Evolutionary conservation across 768 basidiomycete genomes (phyloP).

Genomic region (Boletus reticulatus): DNA sequence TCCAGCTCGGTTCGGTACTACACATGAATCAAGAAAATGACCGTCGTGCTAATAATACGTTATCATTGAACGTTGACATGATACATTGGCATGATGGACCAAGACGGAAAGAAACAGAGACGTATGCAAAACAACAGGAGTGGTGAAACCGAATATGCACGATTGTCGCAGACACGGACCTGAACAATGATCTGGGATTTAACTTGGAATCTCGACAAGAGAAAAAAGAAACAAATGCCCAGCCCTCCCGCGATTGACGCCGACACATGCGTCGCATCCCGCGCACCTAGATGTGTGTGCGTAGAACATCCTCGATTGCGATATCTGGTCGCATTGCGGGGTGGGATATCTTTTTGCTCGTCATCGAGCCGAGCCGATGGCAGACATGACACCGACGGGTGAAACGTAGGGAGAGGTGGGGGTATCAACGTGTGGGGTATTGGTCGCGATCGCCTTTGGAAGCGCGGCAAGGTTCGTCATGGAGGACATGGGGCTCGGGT

Average conservation of each 20-base stretch:
- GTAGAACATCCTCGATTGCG: neutral
- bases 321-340: neutral
- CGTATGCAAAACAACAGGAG: slow-evolving; percentile 28
- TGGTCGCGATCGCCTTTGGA: slow-evolving; percentile 18
- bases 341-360: neutral
- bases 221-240: neutral
- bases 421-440: slow-evolving; percentile 9
- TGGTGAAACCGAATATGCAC: slow-evolving; percentile 4
- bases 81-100: slow-evolving; percentile 25
- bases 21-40: slow-evolving; percentile 5
- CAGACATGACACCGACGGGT: slow-evolving; percentile 1
- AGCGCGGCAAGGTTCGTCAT: slow-evolving; percentile 14
- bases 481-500: slow-evolving; percentile 25
- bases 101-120: neutral
- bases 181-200: neutral
- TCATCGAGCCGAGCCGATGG: slow-evolving; percentile 20
- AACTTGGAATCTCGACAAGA: slow-evolving; percentile 1
- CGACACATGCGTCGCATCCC: neutral
- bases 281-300: neutral
- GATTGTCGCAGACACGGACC: slow-evolving; percentile 6
- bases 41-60: slow-evolving; percentile 17
- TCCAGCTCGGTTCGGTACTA: slow-evolving; percentile 9
- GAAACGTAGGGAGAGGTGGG: neutral
- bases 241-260: neutral
- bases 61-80: slow-evolving; percentile 15